Base-by-base conservation (phyloP, 148 eudicot species). In the Pharnaceum exiguum region DNA sequence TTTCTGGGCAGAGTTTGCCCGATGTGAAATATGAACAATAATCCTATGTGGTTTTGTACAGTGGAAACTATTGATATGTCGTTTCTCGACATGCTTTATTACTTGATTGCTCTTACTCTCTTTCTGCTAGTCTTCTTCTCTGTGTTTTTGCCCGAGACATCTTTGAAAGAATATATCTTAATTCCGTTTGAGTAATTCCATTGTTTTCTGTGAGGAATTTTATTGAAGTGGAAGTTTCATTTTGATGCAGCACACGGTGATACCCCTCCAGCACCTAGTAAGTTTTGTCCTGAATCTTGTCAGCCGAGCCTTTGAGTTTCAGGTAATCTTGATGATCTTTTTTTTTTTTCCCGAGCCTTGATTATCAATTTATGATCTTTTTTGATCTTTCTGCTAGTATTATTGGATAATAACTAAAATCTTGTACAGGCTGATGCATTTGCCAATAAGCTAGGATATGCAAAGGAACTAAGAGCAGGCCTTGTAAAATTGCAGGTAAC, bases 231-330 rank as follows among this genome's bases (percentile, higher is more conserved):
- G 29, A 12, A 28, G 13, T 19, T 47, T 25, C 17, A 2, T 33
- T 56, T 71, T 21, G 24, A 38, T 75, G 76, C 84, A 91, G 98
- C 98, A 91, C 79, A 93, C 99, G 25, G 87, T 93, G 55, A 85
- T 86, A 59, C 99, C 96, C 66, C 81, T 93, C 57, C 99, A 89
- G 79, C 96, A 86, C 66, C 76, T 93, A 48, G 89, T 93, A 40
- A 93, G 82, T 83, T 76, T 93, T 73, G 86, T 76, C 28, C 74
- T 93, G 66, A 93, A 93, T 78, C 95, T 93, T 47, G 96, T 93
- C 26, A 89, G 99, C 89, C 71, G 96, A 28, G 70, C 99, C 48
- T 93, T 89, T 58, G 99, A 93, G 65, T 93, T 93, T 68, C 99
- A 93, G 99, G 99, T 91, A 72, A 51, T 56, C 5, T 45, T 38